Evolutionary conservation across 176 grass and related monocot species (phyloP).

Genomic region (Eremochloa ophiuroides): DNA sequence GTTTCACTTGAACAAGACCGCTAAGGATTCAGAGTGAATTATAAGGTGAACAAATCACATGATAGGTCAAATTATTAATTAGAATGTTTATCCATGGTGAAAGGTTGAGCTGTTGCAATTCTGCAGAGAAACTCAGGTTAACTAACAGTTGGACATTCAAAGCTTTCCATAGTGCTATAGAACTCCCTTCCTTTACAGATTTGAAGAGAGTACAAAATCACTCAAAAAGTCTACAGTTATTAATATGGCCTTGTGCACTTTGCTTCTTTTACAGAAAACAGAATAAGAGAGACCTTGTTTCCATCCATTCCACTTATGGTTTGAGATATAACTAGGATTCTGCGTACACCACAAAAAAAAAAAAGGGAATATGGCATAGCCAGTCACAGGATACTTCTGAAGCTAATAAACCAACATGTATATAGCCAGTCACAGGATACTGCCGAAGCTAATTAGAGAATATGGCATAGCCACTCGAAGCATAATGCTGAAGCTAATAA

Average conservation of each 20-base stretch:
- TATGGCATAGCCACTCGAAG: not conserved
- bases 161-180: not conserved
- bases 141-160: not conserved
- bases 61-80: not conserved
- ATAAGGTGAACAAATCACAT: not conserved
- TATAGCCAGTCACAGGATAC: not conserved
- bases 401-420: not conserved
- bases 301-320: not conserved
- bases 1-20: not conserved
- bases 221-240: too few species aligned
- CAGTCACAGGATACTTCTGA: not conserved
- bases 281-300: slow-evolving; percentile 2
- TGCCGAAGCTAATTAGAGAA: not conserved
- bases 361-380: not conserved
- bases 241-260: too few species aligned
- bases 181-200: not conserved
- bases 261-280: not conserved
- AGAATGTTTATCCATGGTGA: not conserved
- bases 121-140: not conserved
- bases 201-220: not conserved
- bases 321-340: not conserved
- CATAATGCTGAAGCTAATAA: not conserved
- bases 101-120: slow-evolving; percentile 1
- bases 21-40: not conserved
- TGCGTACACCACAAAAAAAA: not conserved